A percentile compares a stretch with the other conserved stretches of the same genome.
phyloP scores from a whole-genome alignment of 441 rosid genomes.

The Populus hybrid region DNA sequence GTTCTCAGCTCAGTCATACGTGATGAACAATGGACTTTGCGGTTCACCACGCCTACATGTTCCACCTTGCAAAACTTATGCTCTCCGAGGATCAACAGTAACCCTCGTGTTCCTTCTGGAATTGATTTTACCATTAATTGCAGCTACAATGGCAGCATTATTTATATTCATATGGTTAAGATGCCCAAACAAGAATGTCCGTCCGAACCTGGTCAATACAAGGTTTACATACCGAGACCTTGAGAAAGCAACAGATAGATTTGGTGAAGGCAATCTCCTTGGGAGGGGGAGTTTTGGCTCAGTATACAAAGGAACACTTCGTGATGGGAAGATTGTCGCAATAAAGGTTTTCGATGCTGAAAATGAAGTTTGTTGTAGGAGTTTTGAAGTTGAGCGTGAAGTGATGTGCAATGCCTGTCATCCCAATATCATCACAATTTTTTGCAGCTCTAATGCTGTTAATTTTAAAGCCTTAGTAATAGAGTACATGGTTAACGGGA shows the following conservation, averaged over 20 bases:
- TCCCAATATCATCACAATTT: neutral
- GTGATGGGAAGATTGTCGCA: neutral
- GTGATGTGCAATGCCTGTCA: neutral
- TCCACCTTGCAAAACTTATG: constrained; percentile 6
- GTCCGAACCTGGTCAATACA: neutral
- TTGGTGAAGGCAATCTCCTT: constrained; percentile 7
- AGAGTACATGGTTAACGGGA: constrained; percentile 21
- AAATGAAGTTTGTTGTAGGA: neutral
- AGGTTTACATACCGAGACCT: constrained; percentile 13
- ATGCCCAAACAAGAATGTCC: no score
- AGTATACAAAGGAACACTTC: neutral
- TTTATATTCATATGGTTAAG: neutral
- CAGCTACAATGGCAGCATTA: neutral
- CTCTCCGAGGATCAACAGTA: neutral
- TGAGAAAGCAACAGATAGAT: constrained; percentile 5
- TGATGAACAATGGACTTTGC: constrained; percentile 13
- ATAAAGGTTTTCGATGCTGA: constrained; percentile 16
- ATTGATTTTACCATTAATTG: neutral
- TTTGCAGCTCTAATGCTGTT: neutral
- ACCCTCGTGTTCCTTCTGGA: neutral
- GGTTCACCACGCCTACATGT: constrained; percentile 2
- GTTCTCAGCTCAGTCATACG: constrained; percentile 10
- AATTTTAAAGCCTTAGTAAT: constrained; percentile 13
- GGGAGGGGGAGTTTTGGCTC: constrained; percentile 13
- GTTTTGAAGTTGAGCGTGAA: constrained; percentile 8